Evolutionary conservation across 106 monocot species (phyloP).

Genomic region (Cymbidium sinense): DNA sequence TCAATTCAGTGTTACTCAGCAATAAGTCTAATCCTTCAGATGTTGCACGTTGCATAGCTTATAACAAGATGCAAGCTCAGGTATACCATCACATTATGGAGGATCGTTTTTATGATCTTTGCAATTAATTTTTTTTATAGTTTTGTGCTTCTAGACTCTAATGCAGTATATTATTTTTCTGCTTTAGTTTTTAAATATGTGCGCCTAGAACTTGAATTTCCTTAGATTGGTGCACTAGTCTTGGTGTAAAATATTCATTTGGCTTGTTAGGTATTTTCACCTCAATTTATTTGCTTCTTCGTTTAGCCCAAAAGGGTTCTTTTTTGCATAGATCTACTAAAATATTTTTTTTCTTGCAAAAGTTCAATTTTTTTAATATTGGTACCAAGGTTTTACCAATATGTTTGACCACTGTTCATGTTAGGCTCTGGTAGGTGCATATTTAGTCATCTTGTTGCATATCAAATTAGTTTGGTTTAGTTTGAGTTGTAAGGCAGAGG

Average conservation of each 20-base stretch:
- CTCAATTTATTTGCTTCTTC: neutral
- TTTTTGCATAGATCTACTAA: neutral
- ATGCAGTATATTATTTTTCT: too few species aligned
- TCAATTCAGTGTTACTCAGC: conserved; percentile 11
- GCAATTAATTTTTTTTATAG: too few species aligned
- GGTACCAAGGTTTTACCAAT: neutral
- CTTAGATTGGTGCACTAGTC: neutral
- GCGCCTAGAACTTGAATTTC: neutral
- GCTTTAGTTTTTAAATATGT: neutral
- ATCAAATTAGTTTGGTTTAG: too few species aligned
- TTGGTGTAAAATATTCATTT: neutral
- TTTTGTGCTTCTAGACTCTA: too few species aligned
- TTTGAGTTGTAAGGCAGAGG: too few species aligned
- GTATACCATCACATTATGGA: conserved; percentile 14
- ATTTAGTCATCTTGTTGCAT: too few species aligned
- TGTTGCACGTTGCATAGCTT: conserved; percentile 50
- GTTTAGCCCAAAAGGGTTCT: neutral
- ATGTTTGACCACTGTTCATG: neutral
- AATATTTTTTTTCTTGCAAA: neutral
- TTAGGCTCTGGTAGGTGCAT: neutral
- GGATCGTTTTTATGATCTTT: neutral
- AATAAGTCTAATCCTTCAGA: conserved; percentile 22
- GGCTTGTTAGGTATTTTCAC: neutral
- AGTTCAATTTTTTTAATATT: neutral
- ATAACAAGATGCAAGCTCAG: conserved; percentile 38